Evolutionary conservation across 1,284 basidiomycete genomes (phyloP).

Genomic region (Rhodotorula sp.): DNA sequence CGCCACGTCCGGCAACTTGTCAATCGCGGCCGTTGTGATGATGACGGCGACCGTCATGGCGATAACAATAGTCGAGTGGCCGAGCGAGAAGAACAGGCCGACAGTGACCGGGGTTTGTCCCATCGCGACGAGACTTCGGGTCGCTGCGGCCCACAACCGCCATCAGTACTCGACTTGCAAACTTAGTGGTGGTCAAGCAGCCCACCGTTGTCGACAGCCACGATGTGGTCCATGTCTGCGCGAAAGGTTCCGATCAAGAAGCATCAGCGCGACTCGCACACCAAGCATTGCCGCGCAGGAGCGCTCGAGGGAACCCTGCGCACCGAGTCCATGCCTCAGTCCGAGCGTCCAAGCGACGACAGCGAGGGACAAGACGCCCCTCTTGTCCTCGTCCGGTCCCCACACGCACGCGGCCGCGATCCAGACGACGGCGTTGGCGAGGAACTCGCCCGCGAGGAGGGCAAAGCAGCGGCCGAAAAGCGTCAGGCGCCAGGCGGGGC

Average conservation of each 20-base stretch:
- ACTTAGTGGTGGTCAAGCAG: background rate
- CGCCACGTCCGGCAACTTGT: slow-evolving; percentile 47
- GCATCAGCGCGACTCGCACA: too few species aligned
- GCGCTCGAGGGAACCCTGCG: background rate
- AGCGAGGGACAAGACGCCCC: slow-evolving; percentile 45
- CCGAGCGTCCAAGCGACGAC: slow-evolving; percentile 52
- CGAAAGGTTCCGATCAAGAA: slow-evolving; percentile 24
- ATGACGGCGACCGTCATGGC: slow-evolving; percentile 48
- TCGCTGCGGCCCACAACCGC: slow-evolving; percentile 15
- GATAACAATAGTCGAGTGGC: slow-evolving; percentile 53
- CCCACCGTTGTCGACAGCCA: slow-evolving; percentile 39
- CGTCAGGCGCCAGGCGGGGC: slow-evolving; percentile 42
- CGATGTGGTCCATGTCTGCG: slow-evolving; percentile 41
- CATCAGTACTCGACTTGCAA: background rate
- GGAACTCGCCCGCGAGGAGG: slow-evolving; percentile 45
- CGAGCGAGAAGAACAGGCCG: slow-evolving; percentile 52
- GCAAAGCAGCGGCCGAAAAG: slow-evolving; percentile 48
- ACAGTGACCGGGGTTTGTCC: slow-evolving; percentile 48
- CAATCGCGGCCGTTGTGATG: slow-evolving; percentile 44
- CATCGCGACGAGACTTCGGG: slow-evolving; percentile 40
- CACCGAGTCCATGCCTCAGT: slow-evolving; percentile 51
- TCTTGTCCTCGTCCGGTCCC: slow-evolving; percentile 16
- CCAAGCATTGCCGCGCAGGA: too few species aligned
- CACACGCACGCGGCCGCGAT: slow-evolving; percentile 48
- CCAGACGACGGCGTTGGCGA: slow-evolving; percentile 49